These are phyloP conservation scores for Epichloe amarillans DNA, from an alignment of 2,329 filamentous ascomycete genomes.

Conservation along the genomic window DNA sequence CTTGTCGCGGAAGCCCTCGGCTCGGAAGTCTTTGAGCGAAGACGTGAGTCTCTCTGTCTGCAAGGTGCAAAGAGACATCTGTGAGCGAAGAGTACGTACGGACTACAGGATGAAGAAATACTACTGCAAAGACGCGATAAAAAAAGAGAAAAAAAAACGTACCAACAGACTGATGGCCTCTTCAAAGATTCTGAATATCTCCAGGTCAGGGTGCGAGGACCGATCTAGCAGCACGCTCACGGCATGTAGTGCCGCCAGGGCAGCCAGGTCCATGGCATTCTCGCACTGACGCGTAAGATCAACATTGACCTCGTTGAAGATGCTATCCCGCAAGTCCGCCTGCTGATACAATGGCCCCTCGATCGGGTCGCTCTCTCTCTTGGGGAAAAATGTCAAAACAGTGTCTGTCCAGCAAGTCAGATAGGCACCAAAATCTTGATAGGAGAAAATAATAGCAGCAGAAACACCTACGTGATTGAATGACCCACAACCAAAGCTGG, in stretches of 20 bases:
- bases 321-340: slow-evolving; percentile 47
- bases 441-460: background rate
- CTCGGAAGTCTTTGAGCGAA: slow-evolving; percentile 48
- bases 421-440: background rate
- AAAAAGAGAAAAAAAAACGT: slow-evolving; percentile 5
- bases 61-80: background rate
- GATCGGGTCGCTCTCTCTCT: slow-evolving; percentile 37
- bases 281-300: slow-evolving; percentile 49
- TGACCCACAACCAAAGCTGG: slow-evolving; percentile 48
- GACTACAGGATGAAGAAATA: background rate
- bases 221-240: slow-evolving; percentile 48
- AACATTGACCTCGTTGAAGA: slow-evolving; percentile 53
- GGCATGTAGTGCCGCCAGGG: slow-evolving; percentile 47
- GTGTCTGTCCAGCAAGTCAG: slow-evolving; percentile 26
- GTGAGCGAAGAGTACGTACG: background rate
- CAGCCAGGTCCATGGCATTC: slow-evolving; percentile 47
- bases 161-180: slow-evolving; percentile 52
- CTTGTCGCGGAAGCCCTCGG: slow-evolving; percentile 38
- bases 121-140: background rate
- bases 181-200: slow-evolving; percentile 52
- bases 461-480: slow-evolving; percentile 34
- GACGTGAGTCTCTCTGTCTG: slow-evolving; percentile 49
- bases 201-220: slow-evolving; percentile 45
- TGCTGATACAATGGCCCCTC: slow-evolving; percentile 45
- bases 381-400: slow-evolving; percentile 40